Base-by-base conservation (phyloP, 352 stramenopile species). In the Blastocystis sp. region DNA sequence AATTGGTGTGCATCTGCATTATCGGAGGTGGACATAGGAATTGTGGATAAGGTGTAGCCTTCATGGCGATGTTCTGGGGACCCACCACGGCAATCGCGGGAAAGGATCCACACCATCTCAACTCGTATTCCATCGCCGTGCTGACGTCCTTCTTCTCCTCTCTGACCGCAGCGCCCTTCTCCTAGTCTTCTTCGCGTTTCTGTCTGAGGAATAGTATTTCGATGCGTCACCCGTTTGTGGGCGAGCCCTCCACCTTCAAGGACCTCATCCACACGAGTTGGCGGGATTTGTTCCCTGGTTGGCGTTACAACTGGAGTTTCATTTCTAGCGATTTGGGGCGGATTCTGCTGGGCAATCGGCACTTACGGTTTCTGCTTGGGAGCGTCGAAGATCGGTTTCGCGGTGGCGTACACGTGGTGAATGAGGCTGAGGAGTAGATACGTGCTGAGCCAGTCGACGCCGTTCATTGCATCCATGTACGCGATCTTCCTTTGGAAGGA, bases 401-500 rank as follows among this genome's bases (percentile, higher is more conserved):
- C 74, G 4, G 33, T 85, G 21, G 74, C 74, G 74, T 85, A 41
- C 4, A 19, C 13, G n/a, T 67, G 13, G 2, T 10, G 10, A 13
- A 19, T 31, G 24, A 31, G 24, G 4, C 3, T 55, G 29, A 29
- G 21, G 12, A 12, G 35, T 85, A 85, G 74, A 67, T 85, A 85
- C 70, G 74, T 85, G 55, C n/a, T 85, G 9, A 69, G 74, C 21
- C 74, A 85, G 41, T 85, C 74, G 1, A 45, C 74, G 9, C 74
- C 74, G 2, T 85, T 85, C 35, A 41, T 85, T 29, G 41, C 74
- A 24, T 85, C 74, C 31, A 31, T 85, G 4, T 85, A 85, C 50
- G 41, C 74, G 0, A 85, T 85, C 41, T 85, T 85, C 74, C 45
- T 67, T 13, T 85, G 74, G 74, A 85, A 85, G 74, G 74, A 85